phyloP scores from a whole-genome alignment of 805 yeast species.

The Lipomyces oligophaga region DNA sequence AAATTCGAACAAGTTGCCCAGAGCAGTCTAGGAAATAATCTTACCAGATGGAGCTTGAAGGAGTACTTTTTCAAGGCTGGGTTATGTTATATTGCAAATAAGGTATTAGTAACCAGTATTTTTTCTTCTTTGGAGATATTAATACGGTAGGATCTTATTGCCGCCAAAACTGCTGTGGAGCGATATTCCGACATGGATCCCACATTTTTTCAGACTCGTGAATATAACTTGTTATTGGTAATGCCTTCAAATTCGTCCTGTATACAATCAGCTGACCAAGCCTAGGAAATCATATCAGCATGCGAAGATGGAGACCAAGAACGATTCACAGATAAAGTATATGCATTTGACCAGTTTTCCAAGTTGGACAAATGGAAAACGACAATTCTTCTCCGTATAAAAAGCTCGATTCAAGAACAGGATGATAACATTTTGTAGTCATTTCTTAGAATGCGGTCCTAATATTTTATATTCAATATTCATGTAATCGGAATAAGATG shows the following conservation, averaged over 20 bases:
- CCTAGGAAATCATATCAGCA: slow-evolving; percentile 63
- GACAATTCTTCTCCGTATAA: slow-evolving; percentile 73
- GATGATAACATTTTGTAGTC: slow-evolving; percentile 40
- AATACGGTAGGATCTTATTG: slow-evolving; percentile 58
- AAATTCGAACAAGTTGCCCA: slow-evolving; percentile 75
- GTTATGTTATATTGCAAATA: slow-evolving; percentile 76
- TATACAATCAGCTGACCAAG: background rate
- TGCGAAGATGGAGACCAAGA: slow-evolving; percentile 78
- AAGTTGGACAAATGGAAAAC: slow-evolving; percentile 92
- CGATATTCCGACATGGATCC: slow-evolving; percentile 69
- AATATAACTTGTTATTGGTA: slow-evolving; percentile 56
- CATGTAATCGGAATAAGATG: background rate
- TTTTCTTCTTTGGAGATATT: background rate
- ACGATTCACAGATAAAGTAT: slow-evolving; percentile 65
- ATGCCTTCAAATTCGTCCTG: too few species aligned
- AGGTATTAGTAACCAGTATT: slow-evolving; percentile 15
- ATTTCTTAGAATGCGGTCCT: background rate
- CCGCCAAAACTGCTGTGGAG: slow-evolving; percentile 69
- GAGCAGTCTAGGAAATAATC: slow-evolving; percentile 65
- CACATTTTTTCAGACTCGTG: slow-evolving; percentile 64
- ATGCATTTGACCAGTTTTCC: slow-evolving; percentile 79
- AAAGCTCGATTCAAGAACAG: slow-evolving; percentile 63
- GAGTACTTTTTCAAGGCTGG: slow-evolving; percentile 85
- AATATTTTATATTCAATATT: background rate
- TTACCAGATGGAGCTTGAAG: slow-evolving; percentile 87